Base-by-base conservation (phyloP, 345 rosid species). In the Brassica incana region DNA sequence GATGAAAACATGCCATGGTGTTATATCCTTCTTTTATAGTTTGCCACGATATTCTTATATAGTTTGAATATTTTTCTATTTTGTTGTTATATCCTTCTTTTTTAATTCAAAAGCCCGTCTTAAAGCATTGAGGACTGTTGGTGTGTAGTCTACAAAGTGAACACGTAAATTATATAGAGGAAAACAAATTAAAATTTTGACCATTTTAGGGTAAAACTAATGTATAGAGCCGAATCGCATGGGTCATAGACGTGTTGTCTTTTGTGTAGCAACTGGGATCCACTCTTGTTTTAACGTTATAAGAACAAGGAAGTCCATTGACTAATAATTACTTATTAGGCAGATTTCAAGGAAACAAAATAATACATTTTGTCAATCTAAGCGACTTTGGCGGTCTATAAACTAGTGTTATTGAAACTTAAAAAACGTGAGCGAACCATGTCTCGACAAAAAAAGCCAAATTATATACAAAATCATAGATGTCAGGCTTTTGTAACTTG, bases 191-290 rank as follows among this genome's bases (percentile, higher is more conserved):
- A 8, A 16, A 30, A 4, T 45, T 14, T 45, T 45, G 69, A 59
- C 71, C 9, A 16, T 2, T 36, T 32, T 72, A 72, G 60, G 27
- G 61, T 69, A 65, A 65, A 25, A 56, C 50, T 69, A 52, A 65
- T 52, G 29, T 43, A 78, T 59, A 78, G 15, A 45, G 38, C 40
- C 12, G 40, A 69, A 70, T 73, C 58, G 64, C 56, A 45, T 79
- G 78, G 82, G 56, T 32, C 77, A 72, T 18, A 67, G 23, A 33
- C 54, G 30, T 73, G 8, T 73, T 79, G 58, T 79, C 74, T 73
- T 67, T 73, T 73, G 78, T 61, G 29, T 48, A 74, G 15, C 78
- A 79, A 59, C 38, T 73, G 78, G 82, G 74, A 58, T 67, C 69
- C 78, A 79, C 78, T 32, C 62, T 59, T 73, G 78, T 67, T 78